Percentiles rank a stretch among this genome's conserved stretches.
Conservation (phyloP, 225 moss, liverwort and hornwort species). For the Marchantia paleacea region DNA sequence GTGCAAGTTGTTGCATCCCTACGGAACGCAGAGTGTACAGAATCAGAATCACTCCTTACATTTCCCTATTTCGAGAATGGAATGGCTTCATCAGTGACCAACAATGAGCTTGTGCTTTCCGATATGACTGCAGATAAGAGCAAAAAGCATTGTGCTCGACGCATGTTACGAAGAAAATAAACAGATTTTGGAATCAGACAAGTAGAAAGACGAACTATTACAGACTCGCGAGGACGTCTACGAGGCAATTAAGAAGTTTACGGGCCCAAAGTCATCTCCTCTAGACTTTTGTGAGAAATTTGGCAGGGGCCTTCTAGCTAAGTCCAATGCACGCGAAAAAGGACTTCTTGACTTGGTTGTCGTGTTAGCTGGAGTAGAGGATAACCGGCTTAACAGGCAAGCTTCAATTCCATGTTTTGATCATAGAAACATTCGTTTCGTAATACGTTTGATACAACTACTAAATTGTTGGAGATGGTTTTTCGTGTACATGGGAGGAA, state of each 20-base stretch:
- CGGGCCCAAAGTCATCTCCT: neutral
- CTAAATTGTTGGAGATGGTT: too few relatives aligned
- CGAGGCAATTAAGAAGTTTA: neutral
- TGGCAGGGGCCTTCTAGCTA: neutral
- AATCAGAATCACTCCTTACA: neutral
- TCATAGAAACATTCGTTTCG: too few relatives aligned
- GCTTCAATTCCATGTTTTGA: neutral
- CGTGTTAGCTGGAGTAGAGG: constrained; percentile 2
- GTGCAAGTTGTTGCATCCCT: neutral
- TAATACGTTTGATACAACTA: too few relatives aligned
- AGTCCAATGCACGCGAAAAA: neutral
- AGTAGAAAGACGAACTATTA: too few relatives aligned
- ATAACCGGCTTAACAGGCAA: neutral
- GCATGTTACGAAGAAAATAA: neutral
- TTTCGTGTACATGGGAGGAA: too few relatives aligned
- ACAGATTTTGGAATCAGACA: neutral
- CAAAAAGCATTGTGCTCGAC: neutral
- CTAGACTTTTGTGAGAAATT: neutral
- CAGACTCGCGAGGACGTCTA: neutral
- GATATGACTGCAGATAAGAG: neutral
- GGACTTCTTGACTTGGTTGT: constrained; percentile 2
- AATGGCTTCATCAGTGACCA: too few relatives aligned
- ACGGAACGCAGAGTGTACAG: neutral
- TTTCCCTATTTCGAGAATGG: too few relatives aligned
- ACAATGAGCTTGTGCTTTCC: neutral